Conservation (phyloP, 2,329 filamentous ascomycete species). For the Cyphellophora europaea region DNA sequence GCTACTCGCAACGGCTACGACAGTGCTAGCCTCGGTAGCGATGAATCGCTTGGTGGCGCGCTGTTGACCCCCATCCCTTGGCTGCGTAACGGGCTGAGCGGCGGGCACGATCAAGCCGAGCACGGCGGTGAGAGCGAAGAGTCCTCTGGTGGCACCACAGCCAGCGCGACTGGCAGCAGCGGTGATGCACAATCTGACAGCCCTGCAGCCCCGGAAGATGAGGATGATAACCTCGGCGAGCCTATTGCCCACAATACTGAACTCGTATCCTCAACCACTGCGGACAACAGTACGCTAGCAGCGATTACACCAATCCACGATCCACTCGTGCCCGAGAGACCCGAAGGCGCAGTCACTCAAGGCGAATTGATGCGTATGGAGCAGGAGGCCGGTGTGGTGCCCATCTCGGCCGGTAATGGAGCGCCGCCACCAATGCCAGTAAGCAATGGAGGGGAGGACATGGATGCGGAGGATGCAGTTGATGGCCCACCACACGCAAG, state of each 20-base stretch:
- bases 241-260: not conserved
- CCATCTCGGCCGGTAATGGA: conserved; percentile 48
- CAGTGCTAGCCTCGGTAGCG: conserved; percentile 54
- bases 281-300: conserved; percentile 1
- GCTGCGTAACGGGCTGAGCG: conserved; percentile 50
- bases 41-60: conserved; percentile 83
- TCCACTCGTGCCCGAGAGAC: conserved; percentile 23
- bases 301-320: conserved; percentile 4
- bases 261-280: not conserved
- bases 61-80: conserved; percentile 90
- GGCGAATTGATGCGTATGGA: conserved; percentile 80
- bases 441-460: conserved; percentile 21
- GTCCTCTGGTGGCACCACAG: too few species aligned
- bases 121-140: too few species aligned
- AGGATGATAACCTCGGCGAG: not conserved
- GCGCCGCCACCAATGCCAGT: conserved; percentile 7
- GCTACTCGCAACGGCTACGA: conserved; percentile 17
- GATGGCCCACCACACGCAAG: conserved; percentile 64
- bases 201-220: not conserved
- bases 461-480: conserved; percentile 27
- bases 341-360: conserved; percentile 58
- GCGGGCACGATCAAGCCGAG: too few species aligned
- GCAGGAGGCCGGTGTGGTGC: conserved; percentile 71
- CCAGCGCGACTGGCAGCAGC: conserved; percentile 3
- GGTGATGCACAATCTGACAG: not conserved